Base-by-base conservation (phyloP, 441 rosid species). In the Pelargonium hybrid region DNA sequence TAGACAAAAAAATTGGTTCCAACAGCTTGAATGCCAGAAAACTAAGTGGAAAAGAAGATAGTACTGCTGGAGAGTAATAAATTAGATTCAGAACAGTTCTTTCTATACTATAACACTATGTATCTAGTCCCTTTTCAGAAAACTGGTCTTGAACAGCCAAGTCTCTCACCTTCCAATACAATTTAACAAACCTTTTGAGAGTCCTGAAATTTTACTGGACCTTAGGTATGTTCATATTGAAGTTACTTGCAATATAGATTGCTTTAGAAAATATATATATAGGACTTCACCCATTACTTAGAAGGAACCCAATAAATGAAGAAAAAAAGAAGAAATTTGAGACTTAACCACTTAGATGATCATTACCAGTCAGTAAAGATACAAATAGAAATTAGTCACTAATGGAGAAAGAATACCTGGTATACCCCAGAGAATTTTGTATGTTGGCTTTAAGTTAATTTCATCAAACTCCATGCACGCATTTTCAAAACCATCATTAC, bases 391-490 rank as follows among this genome's bases (percentile, higher is more conserved):
- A 41, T 41, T 56, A 64, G 65, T 59, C 48, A 76, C 52, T 73
- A 9, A 71, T 71, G 41, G 26, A 71, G 70, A 68, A 72, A 66
- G 63, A 71, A 68, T 81, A 93, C 98, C 97, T 90, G 96, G 98
- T 76, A 91, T 84, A 77, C 98, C 98, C 98, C 96, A 87, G 39
- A 88, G 76, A 63, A 90, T 84, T 82, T 83, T 89, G 84, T 87
- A 91, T 72, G 97, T 91, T 65, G 98, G 97, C 81, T 83, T 87
- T 71, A 91, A 79, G 71, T 91, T 91, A 71, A 82, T 87, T 75
- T 91, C 96, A 82, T 91, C 97, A 69, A 91, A 94, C 87, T 91
- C 98, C 98, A 94, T 85, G 78, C 93, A 94, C 75, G 98, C 97
- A 82, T 94, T 91, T 81, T 94, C 98, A 47, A 94, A 91, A 66